phyloP scores from a whole-genome alignment of 2,329 filamentous ascomycete genomes.

The Leptoxyphium fumago region DNA sequence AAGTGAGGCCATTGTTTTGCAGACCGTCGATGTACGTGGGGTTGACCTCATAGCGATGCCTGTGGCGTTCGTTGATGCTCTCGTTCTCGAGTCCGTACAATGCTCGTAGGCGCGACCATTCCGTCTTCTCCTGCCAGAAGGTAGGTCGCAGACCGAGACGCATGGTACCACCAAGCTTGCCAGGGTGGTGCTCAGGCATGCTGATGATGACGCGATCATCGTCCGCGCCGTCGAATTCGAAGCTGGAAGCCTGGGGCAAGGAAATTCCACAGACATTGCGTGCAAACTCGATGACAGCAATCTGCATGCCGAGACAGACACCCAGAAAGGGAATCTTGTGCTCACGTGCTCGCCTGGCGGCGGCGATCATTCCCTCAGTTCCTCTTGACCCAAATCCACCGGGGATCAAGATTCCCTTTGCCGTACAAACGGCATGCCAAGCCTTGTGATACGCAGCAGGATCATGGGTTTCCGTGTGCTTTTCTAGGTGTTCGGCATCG shows the following conservation, averaged over 20 bases:
- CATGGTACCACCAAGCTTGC: conserved; percentile 77
- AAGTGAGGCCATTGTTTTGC: conserved; percentile 53
- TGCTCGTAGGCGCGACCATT: conserved; percentile 64
- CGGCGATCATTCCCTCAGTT: conserved; percentile 78
- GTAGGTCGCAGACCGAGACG: conserved; percentile 62
- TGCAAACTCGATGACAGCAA: conserved; percentile 80
- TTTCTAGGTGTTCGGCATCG: conserved; percentile 72
- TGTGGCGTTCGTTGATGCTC: conserved; percentile 54
- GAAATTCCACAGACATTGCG: conserved; percentile 55
- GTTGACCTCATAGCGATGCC: conserved; percentile 86
- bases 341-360: conserved; percentile 74
- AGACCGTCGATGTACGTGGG: conserved; percentile 58
- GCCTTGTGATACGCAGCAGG: conserved; percentile 62
- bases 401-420: conserved; percentile 52
- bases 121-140: conserved; percentile 57
- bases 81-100: conserved; percentile 47
- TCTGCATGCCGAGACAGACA: conserved; percentile 84
- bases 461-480: conserved; percentile 42
- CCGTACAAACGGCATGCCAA: conserved; percentile 65
- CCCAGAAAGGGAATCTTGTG: conserved; percentile 73
- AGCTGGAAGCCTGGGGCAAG: conserved; percentile 36
- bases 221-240: conserved; percentile 44
- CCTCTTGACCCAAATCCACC: conserved; percentile 73
- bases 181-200: conserved; percentile 77
- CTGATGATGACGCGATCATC: conserved; percentile 63